Percentiles rank a stretch among this genome's conserved stretches.
Evolutionary conservation across 2,329 filamentous ascomycete species (phyloP).

Genomic region (Sordariomycetes sp.): DNA sequence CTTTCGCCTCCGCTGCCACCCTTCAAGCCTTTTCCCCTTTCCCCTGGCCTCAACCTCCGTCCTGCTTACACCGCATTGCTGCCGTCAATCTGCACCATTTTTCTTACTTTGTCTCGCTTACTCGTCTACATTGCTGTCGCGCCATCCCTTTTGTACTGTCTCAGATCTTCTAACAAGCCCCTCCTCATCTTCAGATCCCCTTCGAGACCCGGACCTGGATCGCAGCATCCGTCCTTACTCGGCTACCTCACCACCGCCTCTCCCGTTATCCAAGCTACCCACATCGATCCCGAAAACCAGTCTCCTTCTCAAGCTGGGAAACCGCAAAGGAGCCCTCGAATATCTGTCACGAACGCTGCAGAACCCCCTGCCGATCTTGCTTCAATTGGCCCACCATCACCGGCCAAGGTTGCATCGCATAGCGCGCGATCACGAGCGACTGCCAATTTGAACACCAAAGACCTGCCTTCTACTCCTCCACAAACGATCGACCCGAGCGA

Average conservation of each 20-base stretch:
- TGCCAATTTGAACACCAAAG: too few relatives aligned
- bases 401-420: conserved; percentile 17
- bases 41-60: neutral
- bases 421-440: conserved; percentile 16
- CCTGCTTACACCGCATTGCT: neutral
- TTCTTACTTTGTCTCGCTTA: neutral
- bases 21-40: neutral
- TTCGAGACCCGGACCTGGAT: conserved; percentile 18
- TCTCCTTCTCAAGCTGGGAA: neutral
- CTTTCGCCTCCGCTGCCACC: too few relatives aligned
- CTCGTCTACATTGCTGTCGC: neutral
- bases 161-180: neutral
- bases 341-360: neutral
- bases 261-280: conserved; percentile 52
- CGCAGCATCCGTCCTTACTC: conserved; percentile 54
- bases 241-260: conserved; percentile 63
- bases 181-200: conserved; percentile 4
- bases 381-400: conserved; percentile 17
- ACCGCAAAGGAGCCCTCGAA: neutral
- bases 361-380: conserved; percentile 9
- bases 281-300: conserved; percentile 20
- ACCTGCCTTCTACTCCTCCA: too few relatives aligned
- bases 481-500: conserved; percentile 34
- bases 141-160: neutral
- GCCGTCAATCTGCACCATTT: neutral